Percentiles rank a stretch among this genome's conserved stretches.
phyloP scores from a whole-genome alignment of 2,329 filamentous ascomycete species.

The Aquanectria penicillioides region DNA sequence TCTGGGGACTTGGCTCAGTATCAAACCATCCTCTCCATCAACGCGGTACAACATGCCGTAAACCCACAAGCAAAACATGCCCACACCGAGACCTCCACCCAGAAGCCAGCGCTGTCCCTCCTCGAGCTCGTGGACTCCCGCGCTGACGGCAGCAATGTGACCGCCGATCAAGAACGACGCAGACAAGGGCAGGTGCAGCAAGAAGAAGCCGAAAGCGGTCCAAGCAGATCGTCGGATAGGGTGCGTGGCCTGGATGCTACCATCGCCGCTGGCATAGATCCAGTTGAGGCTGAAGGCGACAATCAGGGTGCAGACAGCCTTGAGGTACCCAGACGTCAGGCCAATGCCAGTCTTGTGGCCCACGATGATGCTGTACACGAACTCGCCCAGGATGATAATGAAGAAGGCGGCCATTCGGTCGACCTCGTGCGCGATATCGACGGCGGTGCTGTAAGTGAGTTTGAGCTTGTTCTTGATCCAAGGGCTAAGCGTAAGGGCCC shows the following conservation, averaged over 20 bases:
- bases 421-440: slow-evolving; percentile 60
- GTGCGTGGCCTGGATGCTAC: slow-evolving; percentile 54
- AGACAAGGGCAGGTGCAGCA: slow-evolving; percentile 56
- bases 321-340: slow-evolving; percentile 53
- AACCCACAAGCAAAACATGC: slow-evolving; percentile 55
- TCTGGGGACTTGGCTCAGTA: slow-evolving; percentile 48
- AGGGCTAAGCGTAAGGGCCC: slow-evolving; percentile 56
- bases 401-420: slow-evolving; percentile 62
- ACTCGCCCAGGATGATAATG: slow-evolving; percentile 63
- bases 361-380: slow-evolving; percentile 59
- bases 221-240: slow-evolving; percentile 56
- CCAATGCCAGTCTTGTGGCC: slow-evolving; percentile 57
- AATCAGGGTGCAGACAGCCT: slow-evolving; percentile 58
- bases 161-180: slow-evolving; percentile 59
- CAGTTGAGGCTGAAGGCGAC: slow-evolving; percentile 62
- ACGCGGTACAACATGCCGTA: slow-evolving; percentile 54
- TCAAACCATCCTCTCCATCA: slow-evolving; percentile 47
- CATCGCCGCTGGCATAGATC: slow-evolving; percentile 60
- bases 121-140: slow-evolving; percentile 50
- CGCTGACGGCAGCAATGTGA: slow-evolving; percentile 55
- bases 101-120: slow-evolving; percentile 58
- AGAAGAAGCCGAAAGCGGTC: slow-evolving; percentile 57
- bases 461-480: slow-evolving; percentile 54
- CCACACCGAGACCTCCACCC: slow-evolving; percentile 56
- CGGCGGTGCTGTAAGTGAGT: slow-evolving; percentile 57